These are phyloP conservation scores for Pyrenochaeta sp. DNA, from an alignment of 2,329 filamentous ascomycete genomes.

Conservation along the genomic window DNA sequence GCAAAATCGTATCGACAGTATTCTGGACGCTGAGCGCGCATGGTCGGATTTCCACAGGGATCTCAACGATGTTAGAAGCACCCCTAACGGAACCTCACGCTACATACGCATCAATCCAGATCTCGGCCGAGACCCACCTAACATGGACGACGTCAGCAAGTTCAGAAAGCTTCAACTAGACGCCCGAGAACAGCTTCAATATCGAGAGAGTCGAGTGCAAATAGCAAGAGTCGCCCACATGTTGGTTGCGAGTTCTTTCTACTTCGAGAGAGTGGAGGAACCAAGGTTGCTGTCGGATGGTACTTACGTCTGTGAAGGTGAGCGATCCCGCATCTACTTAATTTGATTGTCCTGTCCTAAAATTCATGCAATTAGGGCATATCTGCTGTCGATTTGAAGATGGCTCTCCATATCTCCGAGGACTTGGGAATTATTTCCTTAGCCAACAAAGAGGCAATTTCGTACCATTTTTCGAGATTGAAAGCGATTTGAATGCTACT, in stretches of 20 bases:
- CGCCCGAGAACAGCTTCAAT: background rate
- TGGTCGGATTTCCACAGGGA: constrained; percentile 3
- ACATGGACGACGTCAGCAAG: constrained; percentile 10
- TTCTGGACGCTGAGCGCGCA: constrained; percentile 5
- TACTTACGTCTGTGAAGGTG: constrained; percentile 4
- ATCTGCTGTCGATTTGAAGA: constrained; percentile 20
- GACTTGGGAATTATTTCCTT: constrained; percentile 1
- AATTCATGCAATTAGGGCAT: no score
- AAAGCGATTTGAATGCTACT: background rate
- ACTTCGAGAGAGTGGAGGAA: constrained; percentile 15
- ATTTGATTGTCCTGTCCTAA: no score
- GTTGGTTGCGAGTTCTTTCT: constrained; percentile 27
- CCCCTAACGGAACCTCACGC: background rate
- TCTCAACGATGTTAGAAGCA: background rate
- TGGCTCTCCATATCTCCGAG: background rate
- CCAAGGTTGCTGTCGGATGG: background rate
- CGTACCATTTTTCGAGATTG: background rate
- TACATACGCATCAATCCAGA: constrained; percentile 19
- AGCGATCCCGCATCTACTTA: no score
- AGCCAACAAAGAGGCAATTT: background rate
- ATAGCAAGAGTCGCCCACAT: constrained; percentile 14
- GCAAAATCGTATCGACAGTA: constrained; percentile 4
- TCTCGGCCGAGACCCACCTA: constrained; percentile 5
- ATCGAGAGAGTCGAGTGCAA: background rate
- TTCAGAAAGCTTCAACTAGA: constrained; percentile 4